These are phyloP conservation scores for Agastache rugosa DNA, from an alignment of 257 asterid genomes.

Conservation along the genomic window DNA sequence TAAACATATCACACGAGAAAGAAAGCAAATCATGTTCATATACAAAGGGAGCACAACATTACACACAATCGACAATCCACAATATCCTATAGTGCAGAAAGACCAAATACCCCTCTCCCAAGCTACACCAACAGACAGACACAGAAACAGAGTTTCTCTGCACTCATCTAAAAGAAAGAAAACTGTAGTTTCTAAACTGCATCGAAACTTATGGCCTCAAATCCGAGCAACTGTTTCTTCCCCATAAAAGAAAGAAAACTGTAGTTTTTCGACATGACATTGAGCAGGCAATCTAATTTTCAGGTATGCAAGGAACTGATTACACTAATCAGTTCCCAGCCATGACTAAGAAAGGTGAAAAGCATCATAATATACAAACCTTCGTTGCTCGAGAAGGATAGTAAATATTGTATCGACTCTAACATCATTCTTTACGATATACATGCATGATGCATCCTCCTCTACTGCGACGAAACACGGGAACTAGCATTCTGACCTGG, in stretches of 20 bases:
- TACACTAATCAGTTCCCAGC: neutral
- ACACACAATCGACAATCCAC: slow-evolving; percentile 5
- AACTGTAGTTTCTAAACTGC: no score
- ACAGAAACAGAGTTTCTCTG: neutral
- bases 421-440: slow-evolving; percentile 27
- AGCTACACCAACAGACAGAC: neutral
- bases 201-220: neutral
- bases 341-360: slow-evolving; percentile 2
- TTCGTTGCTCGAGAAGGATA: neutral
- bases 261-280: slow-evolving; percentile 18
- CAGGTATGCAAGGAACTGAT: neutral
- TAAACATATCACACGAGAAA: neutral
- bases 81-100: neutral
- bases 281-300: neutral
- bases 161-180: neutral
- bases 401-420: neutral
- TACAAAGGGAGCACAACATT: neutral
- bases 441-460: slow-evolving; percentile 19
- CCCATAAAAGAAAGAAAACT: neutral
- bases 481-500: slow-evolving; percentile 48
- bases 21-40: neutral
- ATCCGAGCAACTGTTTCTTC: neutral
- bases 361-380: slow-evolving; percentile 16
- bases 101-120: slow-evolving; percentile 25
- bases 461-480: slow-evolving; percentile 1